Percentiles rank a stretch among this genome's conserved stretches.
Conservation (phyloP, 768 basidiomycete genomes). For the Leccinum barrowsii region DNA sequence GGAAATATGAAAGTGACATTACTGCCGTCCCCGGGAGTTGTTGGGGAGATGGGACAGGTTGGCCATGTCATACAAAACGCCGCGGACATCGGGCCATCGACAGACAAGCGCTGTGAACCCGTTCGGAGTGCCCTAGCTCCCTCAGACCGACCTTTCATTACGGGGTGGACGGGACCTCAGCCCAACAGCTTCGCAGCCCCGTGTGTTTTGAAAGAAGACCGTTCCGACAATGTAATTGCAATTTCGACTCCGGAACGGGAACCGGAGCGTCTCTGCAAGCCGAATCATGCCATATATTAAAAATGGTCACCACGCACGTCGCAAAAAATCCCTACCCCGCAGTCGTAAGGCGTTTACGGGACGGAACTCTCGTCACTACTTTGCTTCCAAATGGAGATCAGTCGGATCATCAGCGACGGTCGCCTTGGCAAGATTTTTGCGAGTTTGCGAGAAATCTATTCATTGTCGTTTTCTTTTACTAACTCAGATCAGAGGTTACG, state of each 20-base stretch:
- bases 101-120: constrained; percentile 12
- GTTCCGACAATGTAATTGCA: not conserved
- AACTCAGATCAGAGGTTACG: not conserved
- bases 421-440: constrained; percentile 1
- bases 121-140: constrained; percentile 7
- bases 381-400: constrained; percentile 2
- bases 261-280: not conserved
- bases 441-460: not conserved
- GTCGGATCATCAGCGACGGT: not conserved
- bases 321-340: constrained; percentile 24
- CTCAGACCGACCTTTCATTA: constrained; percentile 19
- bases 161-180: constrained; percentile 17
- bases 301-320: not conserved
- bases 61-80: constrained; percentile 9
- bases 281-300: not conserved
- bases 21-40: constrained; percentile 8
- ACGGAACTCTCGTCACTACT: constrained; percentile 1
- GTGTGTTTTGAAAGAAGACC: constrained; percentile 2
- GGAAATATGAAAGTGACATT: constrained; percentile 2
- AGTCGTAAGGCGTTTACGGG: constrained; percentile 13
- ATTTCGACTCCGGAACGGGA: constrained; percentile 4
- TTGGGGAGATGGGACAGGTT: constrained; percentile 6
- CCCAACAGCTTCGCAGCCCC: constrained; percentile 13
- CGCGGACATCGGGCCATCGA: constrained; percentile 24
- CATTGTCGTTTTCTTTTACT: not conserved